Evolutionary conservation across 345 rosid genomes (phyloP), one percentile per base, ranked within the genome.

Genomic region (Turnera subulata): DNA sequence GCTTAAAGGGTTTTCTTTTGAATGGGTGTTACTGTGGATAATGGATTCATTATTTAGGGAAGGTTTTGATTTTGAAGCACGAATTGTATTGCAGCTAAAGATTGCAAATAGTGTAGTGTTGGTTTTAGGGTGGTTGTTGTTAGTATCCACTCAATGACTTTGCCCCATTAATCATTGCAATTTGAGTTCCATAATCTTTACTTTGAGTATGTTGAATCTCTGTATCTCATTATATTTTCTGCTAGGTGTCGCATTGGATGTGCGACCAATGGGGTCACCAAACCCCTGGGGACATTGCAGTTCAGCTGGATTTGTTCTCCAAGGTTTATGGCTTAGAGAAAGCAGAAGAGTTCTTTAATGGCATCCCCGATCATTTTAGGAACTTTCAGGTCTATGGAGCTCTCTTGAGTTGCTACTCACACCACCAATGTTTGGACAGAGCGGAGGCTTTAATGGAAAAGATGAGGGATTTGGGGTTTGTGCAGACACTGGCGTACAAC

Each of bases 171-270:
- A 35, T 15, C 0, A 18, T 13, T 21, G 24, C 11, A 18, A 49
- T 51, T 11, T 12, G 35, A 65, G 14, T 17, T 13, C 14, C n/a
- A 42, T 18, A 39, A 18, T 56, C 3, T 15, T 21, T 50, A 32
- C 11, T 16, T 21, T 12, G 25, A 8, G 6, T 6, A 18, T 1
- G 14, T 49, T 40, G 35, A 32, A 15, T 14, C 8, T 24, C n/a
- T 1, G 52, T 1, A 26, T 16, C 3, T 29, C 35, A 8, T 29
- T 29, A n/a, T n/a, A n/a, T 43, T 22, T 45, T 38, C 42, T 50
- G 17, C 17, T 46, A 84, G 91, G 43, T 82, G 40, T 77, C 82
- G 10, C 74, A 76, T 32, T 84, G 76, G 81, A 70, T 78, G 68
- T 53, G 43, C 26, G 70, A 65, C 20, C 66, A 69, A 50, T 65